Evolutionary conservation across 441 rosid species (phyloP).

Genomic region (Flueggea neowawraea): DNA sequence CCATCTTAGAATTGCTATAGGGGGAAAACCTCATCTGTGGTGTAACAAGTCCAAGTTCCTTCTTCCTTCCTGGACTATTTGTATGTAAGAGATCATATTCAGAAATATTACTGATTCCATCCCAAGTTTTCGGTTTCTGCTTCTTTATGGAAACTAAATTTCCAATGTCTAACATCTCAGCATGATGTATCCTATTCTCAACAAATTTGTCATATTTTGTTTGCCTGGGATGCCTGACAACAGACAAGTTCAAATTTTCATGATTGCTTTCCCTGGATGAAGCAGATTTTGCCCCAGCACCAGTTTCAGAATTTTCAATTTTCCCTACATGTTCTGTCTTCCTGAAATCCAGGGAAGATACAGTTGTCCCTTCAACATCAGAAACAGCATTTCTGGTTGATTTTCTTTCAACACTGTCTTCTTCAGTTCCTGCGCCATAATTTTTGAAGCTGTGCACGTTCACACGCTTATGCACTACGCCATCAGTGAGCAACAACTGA

Average conservation of each 20-base stretch:
- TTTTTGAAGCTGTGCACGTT: constrained; percentile 9
- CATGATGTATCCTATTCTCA: constrained; percentile 17
- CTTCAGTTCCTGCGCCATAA: constrained; percentile 19
- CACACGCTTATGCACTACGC: constrained; percentile 3
- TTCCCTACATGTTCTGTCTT: constrained; percentile 16
- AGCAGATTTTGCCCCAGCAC: constrained; percentile 18
- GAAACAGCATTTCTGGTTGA: too few relatives aligned
- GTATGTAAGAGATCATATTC: constrained; percentile 37
- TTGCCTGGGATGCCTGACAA: constrained; percentile 17
- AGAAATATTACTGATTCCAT: constrained; percentile 33
- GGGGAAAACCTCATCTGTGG: constrained; percentile 36
- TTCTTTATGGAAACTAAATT: constrained; percentile 32
- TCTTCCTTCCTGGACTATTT: constrained; percentile 21
- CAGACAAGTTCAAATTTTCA: constrained; percentile 25
- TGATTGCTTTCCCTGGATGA: constrained; percentile 23
- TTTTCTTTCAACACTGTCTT: constrained; percentile 16
- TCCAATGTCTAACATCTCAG: constrained; percentile 23
- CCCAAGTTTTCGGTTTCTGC: constrained; percentile 26
- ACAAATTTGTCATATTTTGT: constrained; percentile 24
- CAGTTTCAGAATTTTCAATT: constrained; percentile 11
- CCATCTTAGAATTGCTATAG: constrained; percentile 27
- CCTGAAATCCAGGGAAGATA: constrained; percentile 17
- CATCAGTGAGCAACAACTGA: constrained; percentile 15
- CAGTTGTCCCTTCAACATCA: too few relatives aligned
- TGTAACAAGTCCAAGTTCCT: constrained; percentile 16